These are phyloP conservation scores for Prinsepia uniflora DNA, from an alignment of 306 rosid genomes.

Conservation along the genomic window DNA sequence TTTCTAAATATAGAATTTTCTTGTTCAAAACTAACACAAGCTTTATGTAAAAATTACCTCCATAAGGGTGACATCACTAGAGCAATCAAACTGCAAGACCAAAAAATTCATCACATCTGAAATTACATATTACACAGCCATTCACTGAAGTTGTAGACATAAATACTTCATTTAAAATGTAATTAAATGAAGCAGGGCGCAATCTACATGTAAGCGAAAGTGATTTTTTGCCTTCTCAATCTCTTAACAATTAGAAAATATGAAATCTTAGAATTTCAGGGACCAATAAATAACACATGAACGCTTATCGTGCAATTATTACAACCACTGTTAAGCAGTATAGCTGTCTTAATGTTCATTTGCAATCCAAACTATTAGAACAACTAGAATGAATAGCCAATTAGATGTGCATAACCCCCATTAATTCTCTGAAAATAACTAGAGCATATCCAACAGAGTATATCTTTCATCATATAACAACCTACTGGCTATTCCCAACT, in stretches of 20 bases:
- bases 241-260: neutral
- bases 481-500: no score
- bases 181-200: neutral
- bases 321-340: neutral
- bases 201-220: neutral
- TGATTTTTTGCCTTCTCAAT: neutral
- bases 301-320: neutral
- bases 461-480: no score
- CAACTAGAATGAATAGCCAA: neutral
- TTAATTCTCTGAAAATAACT: no score
- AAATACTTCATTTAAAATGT: neutral
- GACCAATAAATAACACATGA: neutral
- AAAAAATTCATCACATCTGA: conserved; percentile 25
- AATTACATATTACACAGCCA: conserved; percentile 17
- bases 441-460: no score
- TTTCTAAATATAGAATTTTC: conserved; percentile 1
- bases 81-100: conserved; percentile 84
- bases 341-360: neutral
- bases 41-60: conserved; percentile 49
- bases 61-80: conserved; percentile 78
- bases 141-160: neutral
- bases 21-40: neutral
- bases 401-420: neutral
- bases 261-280: neutral
- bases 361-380: neutral